Evolutionary conservation across 208 protist genomes (phyloP).

Genomic region (Sergeia podlipaevii): DNA sequence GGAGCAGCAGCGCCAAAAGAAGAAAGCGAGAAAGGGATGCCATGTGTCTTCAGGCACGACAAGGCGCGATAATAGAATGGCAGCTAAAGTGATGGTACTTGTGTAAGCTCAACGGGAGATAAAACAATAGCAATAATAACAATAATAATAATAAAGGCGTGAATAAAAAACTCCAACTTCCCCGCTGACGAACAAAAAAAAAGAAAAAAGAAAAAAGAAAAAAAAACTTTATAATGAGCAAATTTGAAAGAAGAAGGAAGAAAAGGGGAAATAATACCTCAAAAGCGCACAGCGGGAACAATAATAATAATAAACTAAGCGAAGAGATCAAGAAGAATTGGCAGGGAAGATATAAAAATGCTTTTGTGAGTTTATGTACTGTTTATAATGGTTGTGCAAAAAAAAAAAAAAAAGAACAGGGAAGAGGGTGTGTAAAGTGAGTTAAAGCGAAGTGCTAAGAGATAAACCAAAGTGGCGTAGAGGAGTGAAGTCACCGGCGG

Average conservation of each 20-base stretch:
- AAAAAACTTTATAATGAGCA: not conserved
- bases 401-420: conserved; percentile 3
- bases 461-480: not conserved
- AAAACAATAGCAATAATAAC: too few species aligned
- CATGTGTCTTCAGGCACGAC: too few species aligned
- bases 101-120: too few species aligned
- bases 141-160: too few species aligned
- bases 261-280: too few species aligned
- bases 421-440: not conserved
- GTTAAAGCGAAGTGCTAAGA: not conserved
- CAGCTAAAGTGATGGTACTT: too few species aligned
- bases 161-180: too few species aligned
- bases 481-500: not conserved
- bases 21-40: too few species aligned
- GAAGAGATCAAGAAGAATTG: not conserved
- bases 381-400: not conserved
- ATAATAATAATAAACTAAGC: conserved; percentile 11
- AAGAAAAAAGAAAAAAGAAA: not conserved
- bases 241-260: not conserved
- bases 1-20: conserved; percentile 17
- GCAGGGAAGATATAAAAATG: not conserved
- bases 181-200: too few species aligned
- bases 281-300: not conserved
- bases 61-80: too few species aligned
- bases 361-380: not conserved